Evolutionary conservation across 2,329 filamentous ascomycete genomes (phyloP).

Genomic region (Cordyceps sp.): DNA sequence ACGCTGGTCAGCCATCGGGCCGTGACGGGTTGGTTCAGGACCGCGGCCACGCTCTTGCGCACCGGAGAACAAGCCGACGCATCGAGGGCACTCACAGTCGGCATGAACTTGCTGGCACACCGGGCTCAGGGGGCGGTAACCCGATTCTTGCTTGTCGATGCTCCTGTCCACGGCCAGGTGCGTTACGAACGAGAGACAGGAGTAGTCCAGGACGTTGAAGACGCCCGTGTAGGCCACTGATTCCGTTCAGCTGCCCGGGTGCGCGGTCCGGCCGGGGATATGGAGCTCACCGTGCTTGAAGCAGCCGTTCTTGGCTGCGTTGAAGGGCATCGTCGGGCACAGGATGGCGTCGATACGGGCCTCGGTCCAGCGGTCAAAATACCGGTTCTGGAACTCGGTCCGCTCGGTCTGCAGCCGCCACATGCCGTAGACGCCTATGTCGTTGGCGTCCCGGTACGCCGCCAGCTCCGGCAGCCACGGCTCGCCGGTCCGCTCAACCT

Average conservation of each 20-base stretch:
- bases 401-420: slow-evolving; percentile 31
- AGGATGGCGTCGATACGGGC: slow-evolving; percentile 44
- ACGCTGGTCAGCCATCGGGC: no score
- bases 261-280: no score
- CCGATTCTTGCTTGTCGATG: slow-evolving; percentile 15
- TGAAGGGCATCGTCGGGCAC: slow-evolving; percentile 34
- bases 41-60: neutral
- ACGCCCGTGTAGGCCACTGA: slow-evolving; percentile 35
- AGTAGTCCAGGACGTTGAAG: slow-evolving; percentile 31
- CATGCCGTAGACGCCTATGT: slow-evolving; percentile 25
- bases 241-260: no score
- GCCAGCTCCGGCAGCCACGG: slow-evolving; percentile 22
- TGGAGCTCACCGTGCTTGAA: slow-evolving; percentile 23
- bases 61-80: no score
- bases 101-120: slow-evolving; percentile 20
- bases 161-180: slow-evolving; percentile 21
- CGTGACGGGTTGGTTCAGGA: neutral
- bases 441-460: slow-evolving; percentile 13
- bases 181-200: slow-evolving; percentile 28
- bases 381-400: slow-evolving; percentile 25
- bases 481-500: slow-evolving; percentile 24
- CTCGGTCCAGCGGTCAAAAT: slow-evolving; percentile 27
- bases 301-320: slow-evolving; percentile 22
- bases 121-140: slow-evolving; percentile 17
- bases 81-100: slow-evolving; percentile 24